phyloP scores from a whole-genome alignment of 257 asterid species.

The Solanum boliviense region DNA sequence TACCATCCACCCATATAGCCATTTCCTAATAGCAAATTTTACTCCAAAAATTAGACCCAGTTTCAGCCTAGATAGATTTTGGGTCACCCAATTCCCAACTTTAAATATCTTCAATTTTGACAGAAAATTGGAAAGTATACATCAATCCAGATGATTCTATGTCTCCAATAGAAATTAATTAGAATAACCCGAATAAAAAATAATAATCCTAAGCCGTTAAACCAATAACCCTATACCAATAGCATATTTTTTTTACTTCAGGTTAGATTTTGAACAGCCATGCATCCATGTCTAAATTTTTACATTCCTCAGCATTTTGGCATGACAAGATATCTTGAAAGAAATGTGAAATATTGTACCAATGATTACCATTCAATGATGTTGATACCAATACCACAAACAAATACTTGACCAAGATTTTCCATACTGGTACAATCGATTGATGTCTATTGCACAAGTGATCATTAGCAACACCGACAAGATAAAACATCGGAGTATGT shows the following conservation, averaged over 20 bases:
- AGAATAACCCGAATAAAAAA: not conserved
- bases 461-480: constrained; percentile 69
- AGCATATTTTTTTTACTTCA: too few relatives aligned
- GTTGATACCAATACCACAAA: not conserved
- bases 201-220: too few relatives aligned
- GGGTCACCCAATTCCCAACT: too few relatives aligned
- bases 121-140: not conserved
- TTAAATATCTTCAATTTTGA: not conserved
- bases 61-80: too few relatives aligned
- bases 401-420: not conserved
- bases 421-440: not conserved
- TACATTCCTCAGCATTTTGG: not conserved
- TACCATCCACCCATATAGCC: too few relatives aligned
- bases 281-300: not conserved
- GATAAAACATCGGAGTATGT: constrained; percentile 50
- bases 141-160: not conserved
- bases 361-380: not conserved
- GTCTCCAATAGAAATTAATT: not conserved
- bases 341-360: not conserved
- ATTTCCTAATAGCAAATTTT: too few relatives aligned
- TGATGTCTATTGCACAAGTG: not conserved
- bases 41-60: too few relatives aligned
- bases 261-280: not conserved
- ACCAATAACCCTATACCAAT: not conserved
- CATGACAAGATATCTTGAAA: not conserved